These are phyloP conservation scores for Coelastrella sp. DNA, from an alignment of 139 green algal genomes.

Conservation along the genomic window DNA sequence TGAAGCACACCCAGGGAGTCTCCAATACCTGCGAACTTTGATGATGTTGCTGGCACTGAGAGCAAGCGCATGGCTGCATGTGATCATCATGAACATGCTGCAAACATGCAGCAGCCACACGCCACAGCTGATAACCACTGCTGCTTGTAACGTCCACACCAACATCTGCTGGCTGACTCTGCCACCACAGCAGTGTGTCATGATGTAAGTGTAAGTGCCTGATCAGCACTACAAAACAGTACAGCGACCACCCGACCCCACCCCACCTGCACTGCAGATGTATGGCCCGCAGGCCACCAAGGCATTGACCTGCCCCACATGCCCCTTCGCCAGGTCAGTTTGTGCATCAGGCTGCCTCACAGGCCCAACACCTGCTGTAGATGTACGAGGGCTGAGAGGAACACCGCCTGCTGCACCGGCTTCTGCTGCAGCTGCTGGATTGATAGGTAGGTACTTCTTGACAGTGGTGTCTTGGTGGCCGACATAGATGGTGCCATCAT, in stretches of 20 bases:
- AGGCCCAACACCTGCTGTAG: background rate
- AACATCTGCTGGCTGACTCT: too few relatives aligned
- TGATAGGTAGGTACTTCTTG: conserved; percentile 53
- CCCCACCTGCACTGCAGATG: conserved; percentile 62
- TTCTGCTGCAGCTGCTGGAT: conserved; percentile 10
- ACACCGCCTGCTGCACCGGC: background rate
- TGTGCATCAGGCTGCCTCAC: conserved; percentile 36
- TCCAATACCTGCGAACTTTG: too few relatives aligned
- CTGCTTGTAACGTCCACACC: too few relatives aligned
- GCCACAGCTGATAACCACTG: too few relatives aligned
- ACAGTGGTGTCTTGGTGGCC: conserved; percentile 68
- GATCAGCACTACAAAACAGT: too few relatives aligned
- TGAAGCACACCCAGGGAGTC: too few relatives aligned
- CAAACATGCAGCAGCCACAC: too few relatives aligned
- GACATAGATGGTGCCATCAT: conserved; percentile 54
- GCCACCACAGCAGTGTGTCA: too few relatives aligned
- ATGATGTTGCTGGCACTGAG: too few relatives aligned
- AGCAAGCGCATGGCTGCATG: too few relatives aligned
- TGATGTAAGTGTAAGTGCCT: too few relatives aligned
- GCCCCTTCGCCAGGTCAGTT: conserved; percentile 31
- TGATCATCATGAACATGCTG: too few relatives aligned
- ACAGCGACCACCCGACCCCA: background rate
- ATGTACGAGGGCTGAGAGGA: background rate
- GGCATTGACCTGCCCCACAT: conserved; percentile 72
- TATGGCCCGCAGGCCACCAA: conserved; percentile 72